Percentiles rank a stretch among this genome's conserved stretches.
phyloP scores from a whole-genome alignment of 2,329 filamentous ascomycete species.

The Colletotrichum musicola region DNA sequence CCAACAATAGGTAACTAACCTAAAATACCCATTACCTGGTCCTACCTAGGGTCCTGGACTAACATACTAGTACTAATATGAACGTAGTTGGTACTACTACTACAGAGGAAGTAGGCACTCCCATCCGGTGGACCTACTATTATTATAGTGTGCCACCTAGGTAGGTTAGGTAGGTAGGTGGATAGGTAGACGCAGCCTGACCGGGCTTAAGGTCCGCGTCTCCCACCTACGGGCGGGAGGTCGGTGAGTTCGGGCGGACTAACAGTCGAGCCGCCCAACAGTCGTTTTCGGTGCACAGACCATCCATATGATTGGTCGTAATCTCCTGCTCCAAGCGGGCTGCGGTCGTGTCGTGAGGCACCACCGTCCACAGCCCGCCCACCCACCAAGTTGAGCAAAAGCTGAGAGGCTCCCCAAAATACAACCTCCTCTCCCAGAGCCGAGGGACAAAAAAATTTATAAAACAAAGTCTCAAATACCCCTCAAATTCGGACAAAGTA shows the following conservation, averaged over 20 bases:
- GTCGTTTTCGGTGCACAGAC: slow-evolving; percentile 10
- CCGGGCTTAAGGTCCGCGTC: too few relatives aligned
- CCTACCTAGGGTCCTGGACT: too few relatives aligned
- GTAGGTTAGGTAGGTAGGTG: too few relatives aligned
- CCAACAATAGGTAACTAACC: too few relatives aligned
- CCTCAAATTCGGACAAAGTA: not conserved
- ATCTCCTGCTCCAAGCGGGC: slow-evolving; percentile 35
- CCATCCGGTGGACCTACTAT: too few relatives aligned
- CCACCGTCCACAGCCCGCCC: slow-evolving; percentile 34
- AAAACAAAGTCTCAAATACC: too few relatives aligned
- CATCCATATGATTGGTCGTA: slow-evolving; percentile 20
- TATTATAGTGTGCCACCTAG: too few relatives aligned
- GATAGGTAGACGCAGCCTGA: too few relatives aligned
- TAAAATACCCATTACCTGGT: too few relatives aligned
- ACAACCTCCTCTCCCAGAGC: slow-evolving; percentile 16
- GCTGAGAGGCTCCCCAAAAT: slow-evolving; percentile 37
- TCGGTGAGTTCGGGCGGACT: not conserved
- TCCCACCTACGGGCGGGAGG: not conserved
- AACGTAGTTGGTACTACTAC: too few relatives aligned
- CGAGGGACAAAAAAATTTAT: slow-evolving; percentile 5
- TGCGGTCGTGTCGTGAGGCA: slow-evolving; percentile 35
- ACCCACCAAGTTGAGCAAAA: slow-evolving; percentile 39
- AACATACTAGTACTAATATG: too few relatives aligned
- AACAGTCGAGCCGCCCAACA: slow-evolving; percentile 19
- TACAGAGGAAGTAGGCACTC: too few relatives aligned